Base-by-base conservation (phyloP, 257 asterid species). In the Penstemon barbatus region DNA sequence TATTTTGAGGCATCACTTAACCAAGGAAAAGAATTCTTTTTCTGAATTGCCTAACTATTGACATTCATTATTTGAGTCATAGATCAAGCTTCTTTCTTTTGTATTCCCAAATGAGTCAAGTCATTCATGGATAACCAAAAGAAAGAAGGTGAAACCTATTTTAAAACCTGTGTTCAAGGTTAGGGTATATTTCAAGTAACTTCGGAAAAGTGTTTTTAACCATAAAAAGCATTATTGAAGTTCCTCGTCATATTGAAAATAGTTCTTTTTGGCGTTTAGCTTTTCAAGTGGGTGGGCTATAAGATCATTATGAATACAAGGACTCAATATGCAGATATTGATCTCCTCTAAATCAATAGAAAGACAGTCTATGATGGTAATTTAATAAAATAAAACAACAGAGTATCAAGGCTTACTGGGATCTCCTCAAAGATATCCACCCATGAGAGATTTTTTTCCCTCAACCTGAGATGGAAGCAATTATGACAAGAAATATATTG, bases 391-490 rank as follows among this genome's bases (percentile, higher is more conserved):
- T 39, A 9, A 40, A 64, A 43, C 65, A 68, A 45, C 10, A 43
- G 36, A 68, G 45, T 61, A 49, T 48, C 46, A 25, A 65, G 62
- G 72, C 93, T 65, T 86, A 92, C 98, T 38, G 97, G 97, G 54
- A 92, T 92, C 86, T 92, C 98, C 78, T 92, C 98, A 81, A 92
- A 92, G 75, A 92, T 90, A 78, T 92, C 98, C 75, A 92, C 98
- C 95, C 97, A 92, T 11, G 98, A 82, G 75, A 92, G 96, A 74
- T 92, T 90, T 83, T 79, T 92, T 84, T 92, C 98, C 80, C 98
- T 86, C 87, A 92, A 74, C 90, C 98, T 92, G 78, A 61, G 71
- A 69, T 60, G 49, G 40, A 74, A 80, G 18, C 19, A 39, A 19
- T 72, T 37, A 25, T 25, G 2, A 74, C 6, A 8, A 63, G 6